Evolutionary conservation across 495 filamentous ascomycete genomes (phyloP).

Genomic region (Emericellopsis terricola): DNA sequence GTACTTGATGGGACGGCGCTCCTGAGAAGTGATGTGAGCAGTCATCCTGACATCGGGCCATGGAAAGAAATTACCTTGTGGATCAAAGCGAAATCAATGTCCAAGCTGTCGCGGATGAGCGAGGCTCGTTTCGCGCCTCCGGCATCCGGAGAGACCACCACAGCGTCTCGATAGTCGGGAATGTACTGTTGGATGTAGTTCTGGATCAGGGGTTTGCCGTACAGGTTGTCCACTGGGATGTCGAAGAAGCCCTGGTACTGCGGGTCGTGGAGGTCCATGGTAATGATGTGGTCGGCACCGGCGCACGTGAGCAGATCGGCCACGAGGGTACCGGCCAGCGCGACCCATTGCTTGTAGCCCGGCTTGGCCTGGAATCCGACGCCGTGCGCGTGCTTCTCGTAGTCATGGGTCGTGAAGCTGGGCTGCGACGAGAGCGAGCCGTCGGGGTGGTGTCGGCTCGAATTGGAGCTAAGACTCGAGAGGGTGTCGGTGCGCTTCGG

Average conservation of each 20-base stretch:
- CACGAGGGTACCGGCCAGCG: slow-evolving; percentile 87
- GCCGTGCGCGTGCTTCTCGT: slow-evolving; percentile 33
- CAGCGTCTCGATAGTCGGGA: slow-evolving; percentile 64
- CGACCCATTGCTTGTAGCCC: slow-evolving; percentile 97
- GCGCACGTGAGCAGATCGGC: slow-evolving; percentile 53
- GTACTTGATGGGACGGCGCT: slow-evolving; percentile 89
- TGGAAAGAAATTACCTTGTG: no score
- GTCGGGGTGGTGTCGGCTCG: slow-evolving; percentile 15
- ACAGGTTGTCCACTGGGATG: slow-evolving; percentile 92
- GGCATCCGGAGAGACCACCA: slow-evolving; percentile 93
- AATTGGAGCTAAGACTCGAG: slow-evolving; percentile 12
- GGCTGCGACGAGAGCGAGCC: slow-evolving; percentile 12
- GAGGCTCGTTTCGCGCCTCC: slow-evolving; percentile 94
- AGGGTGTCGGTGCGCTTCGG: slow-evolving; percentile 5
- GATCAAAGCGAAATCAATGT: slow-evolving; percentile 92
- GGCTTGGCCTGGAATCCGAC: slow-evolving; percentile 64
- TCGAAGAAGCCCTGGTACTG: slow-evolving; percentile 94
- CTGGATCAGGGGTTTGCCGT: slow-evolving; percentile 58
- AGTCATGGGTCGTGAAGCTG: slow-evolving; percentile 36
- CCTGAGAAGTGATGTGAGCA: no score
- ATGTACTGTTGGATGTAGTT: slow-evolving; percentile 57
- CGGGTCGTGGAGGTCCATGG: slow-evolving; percentile 68
- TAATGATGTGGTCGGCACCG: slow-evolving; percentile 78
- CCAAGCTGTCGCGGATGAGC: slow-evolving; percentile 87
- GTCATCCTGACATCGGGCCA: no score